A percentile compares a stretch with the other conserved stretches of the same genome.
phyloP scores from a whole-genome alignment of 2,329 filamentous ascomycete species.

The Alternaria metachromatica region DNA sequence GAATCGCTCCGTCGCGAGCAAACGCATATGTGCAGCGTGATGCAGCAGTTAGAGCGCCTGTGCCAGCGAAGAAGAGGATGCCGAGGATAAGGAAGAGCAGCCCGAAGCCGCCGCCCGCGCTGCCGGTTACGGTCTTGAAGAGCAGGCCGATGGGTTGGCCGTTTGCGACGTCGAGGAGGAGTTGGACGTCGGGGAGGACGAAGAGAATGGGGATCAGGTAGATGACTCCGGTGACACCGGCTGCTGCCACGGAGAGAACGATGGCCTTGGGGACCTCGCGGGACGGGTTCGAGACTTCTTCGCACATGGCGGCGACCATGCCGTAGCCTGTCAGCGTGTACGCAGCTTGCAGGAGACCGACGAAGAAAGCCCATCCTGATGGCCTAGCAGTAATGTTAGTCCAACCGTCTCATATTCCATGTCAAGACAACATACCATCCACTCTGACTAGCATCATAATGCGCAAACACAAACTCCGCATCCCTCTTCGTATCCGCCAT shows the following conservation, averaged over 20 bases:
- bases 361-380: conserved; percentile 74
- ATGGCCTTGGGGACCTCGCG: conserved; percentile 75
- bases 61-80: conserved; percentile 78
- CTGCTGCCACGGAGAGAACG: conserved; percentile 71
- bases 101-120: conserved; percentile 74
- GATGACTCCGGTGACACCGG: conserved; percentile 68
- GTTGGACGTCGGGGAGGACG: conserved; percentile 71
- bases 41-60: conserved; percentile 76
- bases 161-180: conserved; percentile 69
- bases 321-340: conserved; percentile 71
- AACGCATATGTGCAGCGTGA: conserved; percentile 79
- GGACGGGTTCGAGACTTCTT: conserved; percentile 73
- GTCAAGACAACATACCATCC: conserved; percentile 60
- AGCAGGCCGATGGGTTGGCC: conserved; percentile 78
- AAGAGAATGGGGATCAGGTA: conserved; percentile 79
- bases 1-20: conserved; percentile 76
- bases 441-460: conserved; percentile 70
- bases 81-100: conserved; percentile 78
- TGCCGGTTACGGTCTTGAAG: conserved; percentile 78
- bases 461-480: conserved; percentile 70
- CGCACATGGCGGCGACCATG: conserved; percentile 75
- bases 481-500: conserved; percentile 66
- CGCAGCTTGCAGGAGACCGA: conserved; percentile 70
- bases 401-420: neutral
- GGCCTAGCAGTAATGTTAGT: conserved; percentile 52